Percentiles rank a stretch among this genome's conserved stretches.
Evolutionary conservation across 2,329 filamentous ascomycete genomes (phyloP).

Genomic region (Tolypocladium amazonense): DNA sequence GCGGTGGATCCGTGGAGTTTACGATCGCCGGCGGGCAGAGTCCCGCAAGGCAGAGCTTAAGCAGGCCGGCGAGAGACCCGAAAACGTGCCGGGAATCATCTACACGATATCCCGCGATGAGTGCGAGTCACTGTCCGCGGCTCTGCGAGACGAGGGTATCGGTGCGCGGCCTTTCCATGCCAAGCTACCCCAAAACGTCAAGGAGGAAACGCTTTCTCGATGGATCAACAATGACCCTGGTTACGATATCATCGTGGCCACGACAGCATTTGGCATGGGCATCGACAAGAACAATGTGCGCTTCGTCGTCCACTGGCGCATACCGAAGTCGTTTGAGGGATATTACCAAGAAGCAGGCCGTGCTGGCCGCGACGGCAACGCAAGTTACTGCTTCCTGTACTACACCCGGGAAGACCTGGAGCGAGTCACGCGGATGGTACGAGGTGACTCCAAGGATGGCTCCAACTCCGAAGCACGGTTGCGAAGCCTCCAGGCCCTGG

Average conservation of each 20-base stretch:
- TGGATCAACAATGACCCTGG: conserved; percentile 66
- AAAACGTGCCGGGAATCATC: conserved; percentile 66
- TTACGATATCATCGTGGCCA: conserved; percentile 89
- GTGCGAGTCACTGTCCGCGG: conserved; percentile 59
- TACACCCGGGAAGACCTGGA: conserved; percentile 84
- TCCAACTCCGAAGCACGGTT: conserved; percentile 39
- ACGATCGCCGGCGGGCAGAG: conserved; percentile 53
- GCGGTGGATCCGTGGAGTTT: conserved; percentile 63
- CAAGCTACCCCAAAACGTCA: conserved; percentile 54
- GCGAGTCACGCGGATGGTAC: conserved; percentile 50
- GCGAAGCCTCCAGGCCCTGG: conserved; percentile 56
- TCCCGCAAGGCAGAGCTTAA: conserved; percentile 49
- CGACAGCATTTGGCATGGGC: conserved; percentile 94
- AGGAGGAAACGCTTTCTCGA: conserved; percentile 57
- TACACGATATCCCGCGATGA: conserved; percentile 68
- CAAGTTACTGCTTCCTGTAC: conserved; percentile 78
- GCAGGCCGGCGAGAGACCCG: conserved; percentile 39
- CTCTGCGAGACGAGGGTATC: conserved; percentile 56
- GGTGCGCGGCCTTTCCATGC: conserved; percentile 66
- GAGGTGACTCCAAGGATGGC: conserved; percentile 31
- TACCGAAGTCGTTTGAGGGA: conserved; percentile 89
- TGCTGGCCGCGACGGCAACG: conserved; percentile 81
- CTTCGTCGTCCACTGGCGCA: conserved; percentile 89
- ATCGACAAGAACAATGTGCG: conserved; percentile 94
- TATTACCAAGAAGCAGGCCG: conserved; percentile 95